Conservation (phyloP, 345 rosid species). For the Hibiscus syriacus region DNA sequence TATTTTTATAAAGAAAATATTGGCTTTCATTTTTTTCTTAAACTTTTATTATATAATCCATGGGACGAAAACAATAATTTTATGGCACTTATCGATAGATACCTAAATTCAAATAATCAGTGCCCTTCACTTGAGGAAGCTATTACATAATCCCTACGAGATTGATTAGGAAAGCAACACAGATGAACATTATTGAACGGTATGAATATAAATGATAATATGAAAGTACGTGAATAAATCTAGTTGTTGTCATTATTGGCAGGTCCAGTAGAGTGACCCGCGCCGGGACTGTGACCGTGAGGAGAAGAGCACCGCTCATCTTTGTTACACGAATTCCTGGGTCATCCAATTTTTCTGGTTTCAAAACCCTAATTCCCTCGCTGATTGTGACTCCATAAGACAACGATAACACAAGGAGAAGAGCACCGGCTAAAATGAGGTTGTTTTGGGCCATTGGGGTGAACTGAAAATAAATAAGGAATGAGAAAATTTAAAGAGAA, state of each 20-base stretch:
- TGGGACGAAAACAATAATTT: not conserved
- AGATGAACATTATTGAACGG: not conserved
- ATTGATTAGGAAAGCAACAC: not conserved
- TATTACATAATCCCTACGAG: not conserved
- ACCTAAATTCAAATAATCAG: not conserved
- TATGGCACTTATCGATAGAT: not conserved
- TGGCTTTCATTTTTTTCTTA: too few relatives aligned
- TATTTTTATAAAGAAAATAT: not conserved
- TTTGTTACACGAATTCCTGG: not conserved
- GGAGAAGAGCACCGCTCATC: not conserved
- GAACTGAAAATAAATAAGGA: not conserved
- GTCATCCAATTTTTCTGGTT: not conserved
- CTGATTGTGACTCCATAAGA: slow-evolving; percentile 14
- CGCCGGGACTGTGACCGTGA: slow-evolving; percentile 57
- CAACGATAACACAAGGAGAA: slow-evolving; percentile 15
- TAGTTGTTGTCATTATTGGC: not conserved
- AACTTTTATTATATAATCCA: not conserved
- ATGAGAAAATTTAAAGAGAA: not conserved
- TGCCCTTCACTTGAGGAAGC: not conserved
- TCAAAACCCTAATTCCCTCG: slow-evolving; percentile 17
- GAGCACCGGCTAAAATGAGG: not conserved
- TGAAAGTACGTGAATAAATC: not conserved
- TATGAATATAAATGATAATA: not conserved
- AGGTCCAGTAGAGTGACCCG: slow-evolving; percentile 39
- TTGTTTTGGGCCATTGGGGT: slow-evolving; percentile 18